Evolutionary conservation across 129 eudicot species (phyloP).

Genomic region (Flaveria robusta): DNA sequence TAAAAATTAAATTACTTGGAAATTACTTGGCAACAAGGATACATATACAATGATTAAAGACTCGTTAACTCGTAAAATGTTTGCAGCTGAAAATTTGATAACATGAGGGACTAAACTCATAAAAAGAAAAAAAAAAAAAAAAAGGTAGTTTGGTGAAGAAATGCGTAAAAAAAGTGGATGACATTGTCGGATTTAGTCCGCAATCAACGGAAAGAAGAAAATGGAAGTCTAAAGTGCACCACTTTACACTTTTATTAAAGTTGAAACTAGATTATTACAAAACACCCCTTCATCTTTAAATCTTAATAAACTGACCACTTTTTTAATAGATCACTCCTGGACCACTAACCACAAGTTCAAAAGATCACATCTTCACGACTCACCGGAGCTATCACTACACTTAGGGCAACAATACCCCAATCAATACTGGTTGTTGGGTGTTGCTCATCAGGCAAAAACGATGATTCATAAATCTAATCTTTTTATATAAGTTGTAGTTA

Average conservation of each 20-base stretch:
- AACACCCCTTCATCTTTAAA: constrained; percentile 9
- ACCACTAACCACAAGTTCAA: too few relatives aligned
- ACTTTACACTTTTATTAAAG: constrained; percentile 16
- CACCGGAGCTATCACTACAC: too few relatives aligned
- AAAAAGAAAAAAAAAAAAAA: not conserved
- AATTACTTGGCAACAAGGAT: not conserved
- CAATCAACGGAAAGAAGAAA: constrained; percentile 40
- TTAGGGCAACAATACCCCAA: too few relatives aligned
- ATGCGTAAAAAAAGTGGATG: constrained; percentile 24
- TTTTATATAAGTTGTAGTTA: too few relatives aligned
- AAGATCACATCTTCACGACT: too few relatives aligned
- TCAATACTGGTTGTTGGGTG: too few relatives aligned
- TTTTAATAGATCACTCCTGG: not conserved
- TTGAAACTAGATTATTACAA: not conserved
- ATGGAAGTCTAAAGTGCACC: constrained; percentile 36
- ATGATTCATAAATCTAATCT: too few relatives aligned
- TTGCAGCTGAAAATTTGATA: not conserved
- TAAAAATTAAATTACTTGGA: not conserved
- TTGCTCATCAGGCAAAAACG: too few relatives aligned
- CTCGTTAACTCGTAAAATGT: not conserved
- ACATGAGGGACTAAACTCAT: not conserved
- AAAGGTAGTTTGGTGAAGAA: constrained; percentile 14
- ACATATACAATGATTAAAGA: not conserved
- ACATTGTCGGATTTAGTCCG: constrained; percentile 34
- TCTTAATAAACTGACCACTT: not conserved